These are phyloP conservation scores for Teunomyces kruisii DNA, from an alignment of 805 yeast species.

Conservation along the genomic window DNA sequence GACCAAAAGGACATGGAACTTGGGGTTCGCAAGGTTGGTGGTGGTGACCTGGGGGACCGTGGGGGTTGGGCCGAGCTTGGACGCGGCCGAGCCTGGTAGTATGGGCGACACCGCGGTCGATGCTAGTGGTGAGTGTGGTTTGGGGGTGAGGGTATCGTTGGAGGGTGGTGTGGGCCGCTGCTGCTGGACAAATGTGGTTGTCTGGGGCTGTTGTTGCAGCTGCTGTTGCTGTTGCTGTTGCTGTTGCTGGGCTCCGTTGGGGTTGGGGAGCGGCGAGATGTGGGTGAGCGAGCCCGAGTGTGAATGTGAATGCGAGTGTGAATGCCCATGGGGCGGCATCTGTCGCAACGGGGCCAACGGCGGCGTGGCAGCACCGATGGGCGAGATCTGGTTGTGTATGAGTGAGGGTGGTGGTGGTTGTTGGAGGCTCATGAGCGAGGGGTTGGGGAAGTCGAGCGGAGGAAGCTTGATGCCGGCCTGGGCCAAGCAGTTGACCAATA, in stretches of 20 bases:
- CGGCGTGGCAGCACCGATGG: neutral
- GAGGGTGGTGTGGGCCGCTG: conserved; percentile 7
- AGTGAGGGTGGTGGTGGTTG: conserved; percentile 12
- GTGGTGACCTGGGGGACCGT: conserved; percentile 9
- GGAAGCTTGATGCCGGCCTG: conserved; percentile 71
- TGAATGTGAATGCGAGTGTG: conserved; percentile 9
- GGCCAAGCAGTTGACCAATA: conserved; percentile 48
- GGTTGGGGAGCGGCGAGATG: neutral
- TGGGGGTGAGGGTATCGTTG: conserved; percentile 13
- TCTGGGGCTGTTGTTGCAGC: conserved; percentile 3
- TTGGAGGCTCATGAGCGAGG: conserved; percentile 20
- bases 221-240: conserved; percentile 4
- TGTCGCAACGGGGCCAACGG: conserved; percentile 1
- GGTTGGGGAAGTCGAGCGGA: conserved; percentile 55
- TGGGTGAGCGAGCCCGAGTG: conserved; percentile 10
- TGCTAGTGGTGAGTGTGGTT: conserved; percentile 15
- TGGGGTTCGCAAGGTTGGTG: conserved; percentile 33
- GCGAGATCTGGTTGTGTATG: neutral
- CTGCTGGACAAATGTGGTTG: neutral
- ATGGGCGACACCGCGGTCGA: conserved; percentile 14
- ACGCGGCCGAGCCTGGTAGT: neutral
- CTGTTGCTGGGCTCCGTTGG: conserved; percentile 3
- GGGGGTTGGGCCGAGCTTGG: neutral
- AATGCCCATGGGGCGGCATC: conserved; percentile 4
- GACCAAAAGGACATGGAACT: conserved; percentile 71